These are phyloP conservation scores for Fusarium sp. DNA, from an alignment of 2,329 filamentous ascomycete genomes.

Conservation along the genomic window DNA sequence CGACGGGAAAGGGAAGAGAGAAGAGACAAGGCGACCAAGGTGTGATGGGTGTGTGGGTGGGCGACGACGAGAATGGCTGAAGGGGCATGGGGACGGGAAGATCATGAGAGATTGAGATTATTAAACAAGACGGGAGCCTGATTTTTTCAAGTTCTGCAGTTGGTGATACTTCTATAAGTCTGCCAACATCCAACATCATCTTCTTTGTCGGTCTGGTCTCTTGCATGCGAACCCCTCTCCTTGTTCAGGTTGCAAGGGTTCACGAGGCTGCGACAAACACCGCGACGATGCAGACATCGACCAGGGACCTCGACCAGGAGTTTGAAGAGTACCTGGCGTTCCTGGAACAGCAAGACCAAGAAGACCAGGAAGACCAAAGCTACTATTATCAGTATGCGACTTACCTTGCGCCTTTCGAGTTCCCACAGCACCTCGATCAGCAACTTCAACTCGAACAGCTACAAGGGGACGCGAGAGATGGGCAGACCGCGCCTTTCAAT, in stretches of 20 bases:
- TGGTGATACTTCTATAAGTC: neutral
- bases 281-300: neutral
- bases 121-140: neutral
- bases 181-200: neutral
- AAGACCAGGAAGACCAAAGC: neutral
- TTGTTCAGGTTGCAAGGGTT: neutral
- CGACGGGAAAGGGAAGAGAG: neutral
- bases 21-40: neutral
- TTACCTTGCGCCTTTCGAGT: neutral
- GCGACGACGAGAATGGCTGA: neutral
- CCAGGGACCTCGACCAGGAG: neutral
- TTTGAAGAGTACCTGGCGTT: neutral
- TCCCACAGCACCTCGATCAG: neutral
- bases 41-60: neutral
- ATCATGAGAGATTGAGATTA: neutral
- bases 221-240: neutral
- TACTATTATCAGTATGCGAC: neutral
- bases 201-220: neutral
- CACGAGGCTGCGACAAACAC: neutral
- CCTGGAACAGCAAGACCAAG: neutral
- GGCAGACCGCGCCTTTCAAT: neutral
- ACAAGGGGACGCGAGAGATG: neutral
- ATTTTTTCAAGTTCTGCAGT: neutral
- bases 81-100: neutral
- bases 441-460: neutral